Evolutionary conservation across 495 filamentous ascomycete species (phyloP).

Genomic region (Daldinia concentrica): DNA sequence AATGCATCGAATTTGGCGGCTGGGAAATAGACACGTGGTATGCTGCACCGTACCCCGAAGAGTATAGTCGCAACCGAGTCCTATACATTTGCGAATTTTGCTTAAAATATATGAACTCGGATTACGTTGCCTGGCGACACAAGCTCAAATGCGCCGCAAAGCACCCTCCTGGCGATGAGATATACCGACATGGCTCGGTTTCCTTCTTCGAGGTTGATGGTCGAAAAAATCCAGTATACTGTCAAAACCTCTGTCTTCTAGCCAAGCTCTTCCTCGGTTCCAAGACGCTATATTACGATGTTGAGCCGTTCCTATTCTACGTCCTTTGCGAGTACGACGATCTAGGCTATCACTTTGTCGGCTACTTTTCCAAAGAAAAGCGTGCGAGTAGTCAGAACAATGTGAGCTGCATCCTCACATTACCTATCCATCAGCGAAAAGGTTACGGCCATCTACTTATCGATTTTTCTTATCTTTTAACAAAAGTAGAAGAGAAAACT

Average conservation of each 20-base stretch:
- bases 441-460: conserved; percentile 97
- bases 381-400: conserved; percentile 94
- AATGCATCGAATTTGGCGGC: conserved; percentile 97
- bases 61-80: conserved; percentile 93
- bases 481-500: conserved; percentile 90
- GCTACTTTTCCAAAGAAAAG: conserved; percentile 99
- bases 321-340: conserved; percentile 97
- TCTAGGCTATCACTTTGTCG: conserved; percentile 93
- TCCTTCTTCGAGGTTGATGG: conserved; percentile 98
- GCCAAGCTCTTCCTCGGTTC: conserved; percentile 97
- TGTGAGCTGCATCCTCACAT: conserved; percentile 93
- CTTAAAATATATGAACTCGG: conserved; percentile 98
- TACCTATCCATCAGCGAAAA: conserved; percentile 96
- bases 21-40: conserved; percentile 99
- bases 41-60: conserved; percentile 97
- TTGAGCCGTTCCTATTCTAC: conserved; percentile 98
- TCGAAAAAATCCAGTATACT: conserved; percentile 95
- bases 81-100: conserved; percentile 99
- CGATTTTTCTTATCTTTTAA: conserved; percentile 97
- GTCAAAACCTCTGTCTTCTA: conserved; percentile 94
- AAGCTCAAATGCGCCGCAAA: conserved; percentile 98
- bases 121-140: conserved; percentile 96
- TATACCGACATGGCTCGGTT: conserved; percentile 92
- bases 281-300: conserved; percentile 98
- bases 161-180: conserved; percentile 96